Evolutionary conservation across 768 basidiomycete genomes (phyloP), one percentile per base, ranked within the genome.

Genomic region (Clavulina sp.): DNA sequence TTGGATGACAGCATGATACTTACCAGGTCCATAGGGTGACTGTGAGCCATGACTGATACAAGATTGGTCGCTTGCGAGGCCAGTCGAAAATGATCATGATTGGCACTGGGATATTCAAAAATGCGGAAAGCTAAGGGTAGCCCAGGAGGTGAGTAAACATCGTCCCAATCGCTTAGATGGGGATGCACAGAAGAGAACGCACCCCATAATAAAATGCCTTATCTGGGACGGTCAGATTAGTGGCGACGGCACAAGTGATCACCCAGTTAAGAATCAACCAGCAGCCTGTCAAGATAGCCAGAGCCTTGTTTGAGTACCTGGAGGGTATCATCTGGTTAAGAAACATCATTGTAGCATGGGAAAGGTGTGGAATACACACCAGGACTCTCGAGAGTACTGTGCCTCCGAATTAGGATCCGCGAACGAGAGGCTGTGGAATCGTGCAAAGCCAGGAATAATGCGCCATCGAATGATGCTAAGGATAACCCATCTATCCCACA

Each of bases 51-150:
- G 55, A 41, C 53, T 68, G 65, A 55, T 63, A 68, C 16, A 59
- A 19, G 18, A 55, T 51, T 2, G 59, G 57, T 16, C 41, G 49
- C 18, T 52, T 53, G 2, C 23, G n/a, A 1, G 66, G 65, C 36
- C 59, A 54, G 56, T 67, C 64, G 49, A 64, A 59, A 1, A 60
- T 59, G 52, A 66, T 53, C 56, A 65, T 54, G 53, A 60, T 50
- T 9, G 62, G 56, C 24, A 65, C 50, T 1, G 64, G 64, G 2
- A 65, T n/a, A n/a, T n/a, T n/a, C n/a, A n/a, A n/a, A n/a, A n/a
- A n/a, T n/a, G n/a, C n/a, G n/a, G n/a, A n/a, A n/a, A n/a, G n/a
- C n/a, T n/a, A n/a, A n/a, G n/a, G n/a, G n/a, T n/a, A n/a, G n/a
- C n/a, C n/a, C n/a, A n/a, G n/a, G n/a, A n/a, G n/a, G n/a, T n/a